Base-by-base conservation (phyloP, 164 flowering plant species). In the Malania oleifera region DNA sequence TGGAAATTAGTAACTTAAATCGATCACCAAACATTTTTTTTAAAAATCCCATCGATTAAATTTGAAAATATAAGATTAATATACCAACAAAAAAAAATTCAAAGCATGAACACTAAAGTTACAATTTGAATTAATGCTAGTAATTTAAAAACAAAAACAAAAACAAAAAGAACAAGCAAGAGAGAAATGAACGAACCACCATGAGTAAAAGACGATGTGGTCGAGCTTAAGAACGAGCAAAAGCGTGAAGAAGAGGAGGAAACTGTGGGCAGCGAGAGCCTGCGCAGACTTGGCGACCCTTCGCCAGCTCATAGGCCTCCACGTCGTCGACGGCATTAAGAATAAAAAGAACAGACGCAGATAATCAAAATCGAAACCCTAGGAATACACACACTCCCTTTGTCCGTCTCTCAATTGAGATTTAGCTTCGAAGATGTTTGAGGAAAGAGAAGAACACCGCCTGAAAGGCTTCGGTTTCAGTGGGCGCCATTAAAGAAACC, bases 201-300 rank as follows among this genome's bases (percentile, higher is more conserved):
- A 91, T 29, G 96, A 87, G 80, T 60, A 73, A 35, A 71, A 64
- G 58, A 74, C 56, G 54, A 46, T n/a, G 25, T 70, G 83, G 65
- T 86, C 79, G 67, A 91, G 88, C 80, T 86, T 86, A 54, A 84
- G 64, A 24, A 85, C 79, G 27, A 91, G 88, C 60, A 82, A 67
- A n/a, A 88, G 65, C 29, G 98, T 83, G 83, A 91, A 86, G 54
- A 57, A 54, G 34, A 91, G 69, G 23, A 91, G 88, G n/a, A 82
- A 67, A 25, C 57, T 40, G 51, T 91, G 91, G 3, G 98, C 95
- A 0, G 73, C 74, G 6, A 84, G 55, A 2, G 80, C 82, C 77
- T 84, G 95, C 2, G 67, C 72, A 7, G 96, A 79, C 73, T 77
- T 84, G 41, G 75, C 80, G 19, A 91, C 91, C 58, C 90, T 80